phyloP scores from a whole-genome alignment of 768 basidiomycete species.

The Amanita subjunquillea region DNA sequence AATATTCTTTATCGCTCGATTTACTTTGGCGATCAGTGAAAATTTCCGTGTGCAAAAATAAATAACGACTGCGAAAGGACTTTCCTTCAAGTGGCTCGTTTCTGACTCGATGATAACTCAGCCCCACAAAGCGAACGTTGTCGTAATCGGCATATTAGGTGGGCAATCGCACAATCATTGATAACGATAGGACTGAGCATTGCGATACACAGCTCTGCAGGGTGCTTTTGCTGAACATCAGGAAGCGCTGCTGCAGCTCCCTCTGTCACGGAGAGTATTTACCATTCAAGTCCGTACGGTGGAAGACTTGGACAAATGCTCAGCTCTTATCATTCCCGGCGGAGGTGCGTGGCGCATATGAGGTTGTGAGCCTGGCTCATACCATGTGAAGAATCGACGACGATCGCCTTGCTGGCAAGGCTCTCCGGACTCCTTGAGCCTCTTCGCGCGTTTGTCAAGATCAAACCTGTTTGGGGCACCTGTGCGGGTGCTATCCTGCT shows the following conservation, averaged over 20 bases:
- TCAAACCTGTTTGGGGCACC: constrained; percentile 86
- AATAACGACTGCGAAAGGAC: background rate
- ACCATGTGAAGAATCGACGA: constrained; percentile 66
- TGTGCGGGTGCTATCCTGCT: constrained; percentile 94
- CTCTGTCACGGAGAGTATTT: constrained; percentile 31
- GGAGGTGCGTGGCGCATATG: constrained; percentile 43
- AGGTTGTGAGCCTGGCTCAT: background rate
- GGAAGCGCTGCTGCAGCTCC: constrained; percentile 49
- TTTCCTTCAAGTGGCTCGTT: too few species aligned
- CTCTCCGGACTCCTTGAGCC: constrained; percentile 75
- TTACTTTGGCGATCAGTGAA: background rate
- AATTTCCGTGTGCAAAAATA: background rate
- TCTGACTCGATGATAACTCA: background rate
- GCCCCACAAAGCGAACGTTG: background rate
- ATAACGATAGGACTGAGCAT: constrained; percentile 4
- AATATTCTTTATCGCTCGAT: background rate
- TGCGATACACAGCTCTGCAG: constrained; percentile 60
- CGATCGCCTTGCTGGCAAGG: constrained; percentile 71
- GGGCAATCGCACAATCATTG: constrained; percentile 9
- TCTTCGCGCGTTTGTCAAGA: constrained; percentile 57
- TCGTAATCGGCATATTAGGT: constrained; percentile 44
- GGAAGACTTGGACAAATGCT: constrained; percentile 66
- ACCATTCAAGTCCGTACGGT: constrained; percentile 59
- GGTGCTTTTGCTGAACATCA: constrained; percentile 91
- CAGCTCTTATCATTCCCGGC: constrained; percentile 88